Evolutionary conservation across 768 basidiomycete genomes (phyloP).

Genomic region (Phylloporus rhodoxanthus): DNA sequence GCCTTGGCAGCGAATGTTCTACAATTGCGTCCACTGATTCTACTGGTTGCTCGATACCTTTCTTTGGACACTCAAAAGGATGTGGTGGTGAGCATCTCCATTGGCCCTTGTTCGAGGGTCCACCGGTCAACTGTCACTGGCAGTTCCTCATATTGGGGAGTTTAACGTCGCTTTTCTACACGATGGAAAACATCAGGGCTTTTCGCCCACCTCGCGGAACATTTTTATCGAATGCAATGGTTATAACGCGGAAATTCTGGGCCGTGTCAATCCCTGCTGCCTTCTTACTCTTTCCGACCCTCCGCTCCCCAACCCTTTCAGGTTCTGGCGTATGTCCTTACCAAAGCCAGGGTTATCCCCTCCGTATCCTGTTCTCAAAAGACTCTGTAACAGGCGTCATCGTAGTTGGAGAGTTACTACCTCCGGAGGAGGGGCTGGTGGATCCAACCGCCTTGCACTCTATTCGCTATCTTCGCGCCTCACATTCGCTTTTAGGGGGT

Average conservation of each 20-base stretch:
- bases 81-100: slow-evolving; percentile 14
- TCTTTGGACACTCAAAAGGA: slow-evolving; percentile 19
- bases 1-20: slow-evolving; percentile 23
- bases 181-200: slow-evolving; percentile 1
- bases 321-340: slow-evolving; percentile 48
- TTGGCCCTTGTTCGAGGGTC: not conserved
- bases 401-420: slow-evolving; percentile 68
- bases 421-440: slow-evolving; percentile 30
- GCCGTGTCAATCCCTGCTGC: slow-evolving; percentile 23
- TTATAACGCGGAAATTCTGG: slow-evolving; percentile 8
- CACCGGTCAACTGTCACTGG: not conserved
- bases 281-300: slow-evolving; percentile 33
- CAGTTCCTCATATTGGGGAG: slow-evolving; percentile 26
- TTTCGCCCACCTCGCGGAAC: not conserved
- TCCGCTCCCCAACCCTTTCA: slow-evolving; percentile 54
- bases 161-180: slow-evolving; percentile 11
- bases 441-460: slow-evolving; percentile 38
- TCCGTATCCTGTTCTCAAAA: slow-evolving; percentile 63
- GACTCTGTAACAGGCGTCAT: slow-evolving; percentile 77
- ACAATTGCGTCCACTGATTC: slow-evolving; percentile 22
- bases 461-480: slow-evolving; percentile 55
- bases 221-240: not conserved
- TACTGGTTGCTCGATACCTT: slow-evolving; percentile 9
- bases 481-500: slow-evolving; percentile 64
- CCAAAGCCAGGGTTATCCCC: slow-evolving; percentile 45